A percentile compares a stretch with the other conserved stretches of the same genome.
These are phyloP conservation scores for Evernia prunastri DNA, from an alignment of 495 filamentous ascomycete genomes.

Conservation along the genomic window DNA sequence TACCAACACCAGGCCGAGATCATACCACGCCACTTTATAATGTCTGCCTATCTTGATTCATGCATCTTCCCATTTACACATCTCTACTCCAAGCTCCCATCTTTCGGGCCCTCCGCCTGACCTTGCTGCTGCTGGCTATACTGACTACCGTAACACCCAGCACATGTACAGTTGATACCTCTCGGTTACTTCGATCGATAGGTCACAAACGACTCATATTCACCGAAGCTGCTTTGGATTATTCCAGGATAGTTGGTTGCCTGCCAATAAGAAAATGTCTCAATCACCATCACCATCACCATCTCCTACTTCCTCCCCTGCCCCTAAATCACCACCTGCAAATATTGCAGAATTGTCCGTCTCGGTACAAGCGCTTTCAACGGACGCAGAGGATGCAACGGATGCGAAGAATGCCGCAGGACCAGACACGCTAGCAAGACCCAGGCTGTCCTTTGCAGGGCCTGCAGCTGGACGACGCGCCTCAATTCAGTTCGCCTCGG, in stretches of 20 bases:
- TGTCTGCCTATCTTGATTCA: background rate
- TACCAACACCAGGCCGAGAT: too few species aligned
- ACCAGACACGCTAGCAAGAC: slow-evolving; percentile 20
- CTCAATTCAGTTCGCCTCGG: slow-evolving; percentile 25
- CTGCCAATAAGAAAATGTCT: slow-evolving; percentile 2
- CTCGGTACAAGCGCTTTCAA: slow-evolving; percentile 3
- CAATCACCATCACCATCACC: slow-evolving; percentile 17
- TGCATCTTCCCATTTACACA: background rate
- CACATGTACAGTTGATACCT: background rate
- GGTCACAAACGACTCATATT: background rate
- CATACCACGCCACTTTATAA: background rate
- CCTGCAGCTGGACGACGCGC: slow-evolving; percentile 14
- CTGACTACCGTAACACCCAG: background rate
- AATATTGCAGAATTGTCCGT: background rate
- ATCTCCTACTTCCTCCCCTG: slow-evolving; percentile 8
- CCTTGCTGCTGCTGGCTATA: too few species aligned
- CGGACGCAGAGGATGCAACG: slow-evolving; percentile 1
- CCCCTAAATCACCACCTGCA: background rate
- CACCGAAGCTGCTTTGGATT: background rate
- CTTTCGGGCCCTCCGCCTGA: background rate
- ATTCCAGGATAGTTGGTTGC: background rate
- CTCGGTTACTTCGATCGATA: background rate
- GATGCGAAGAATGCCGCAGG: slow-evolving; percentile 8
- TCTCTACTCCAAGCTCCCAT: background rate
- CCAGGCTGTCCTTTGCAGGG: slow-evolving; percentile 18